These are phyloP conservation scores for Botrytis elliptica DNA, from an alignment of 2,329 filamentous ascomycete species.

Conservation along the genomic window DNA sequence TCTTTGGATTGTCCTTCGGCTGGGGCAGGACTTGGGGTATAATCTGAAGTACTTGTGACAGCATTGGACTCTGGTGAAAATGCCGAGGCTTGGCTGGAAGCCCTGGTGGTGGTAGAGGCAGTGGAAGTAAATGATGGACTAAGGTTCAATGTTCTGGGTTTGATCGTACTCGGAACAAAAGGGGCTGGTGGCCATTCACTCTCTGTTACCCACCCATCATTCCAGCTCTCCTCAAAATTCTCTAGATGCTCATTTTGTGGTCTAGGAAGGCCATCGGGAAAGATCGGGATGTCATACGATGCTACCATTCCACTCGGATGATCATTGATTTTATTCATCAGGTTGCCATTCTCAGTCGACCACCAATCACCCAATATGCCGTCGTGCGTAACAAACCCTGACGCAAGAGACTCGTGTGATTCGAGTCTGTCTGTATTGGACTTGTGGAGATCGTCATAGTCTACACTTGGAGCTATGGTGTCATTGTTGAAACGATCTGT, in stretches of 20 bases:
- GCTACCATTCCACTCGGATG: background rate
- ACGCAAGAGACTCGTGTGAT: background rate
- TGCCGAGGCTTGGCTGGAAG: conserved; percentile 28
- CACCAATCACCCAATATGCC: conserved; percentile 23
- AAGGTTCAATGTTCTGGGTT: conserved; percentile 32
- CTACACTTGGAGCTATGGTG: conserved; percentile 23
- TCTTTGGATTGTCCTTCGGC: conserved; percentile 22
- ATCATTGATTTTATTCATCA: background rate
- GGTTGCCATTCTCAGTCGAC: background rate
- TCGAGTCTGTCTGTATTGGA: background rate
- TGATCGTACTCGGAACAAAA: conserved; percentile 30
- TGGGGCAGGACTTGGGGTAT: conserved; percentile 20
- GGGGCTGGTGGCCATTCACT: conserved; percentile 24
- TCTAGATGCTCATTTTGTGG: conserved; percentile 9
- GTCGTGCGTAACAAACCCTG: background rate
- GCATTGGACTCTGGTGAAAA: conserved; percentile 25
- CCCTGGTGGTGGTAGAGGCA: conserved; percentile 27
- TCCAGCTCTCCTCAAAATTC: conserved; percentile 25
- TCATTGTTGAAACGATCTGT: conserved; percentile 21
- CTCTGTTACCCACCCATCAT: background rate
- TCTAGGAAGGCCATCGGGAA: conserved; percentile 30
- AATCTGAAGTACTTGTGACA: conserved; percentile 22
- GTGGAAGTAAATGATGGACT: conserved; percentile 24
- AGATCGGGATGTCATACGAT: conserved; percentile 16
- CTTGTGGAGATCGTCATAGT: conserved; percentile 26